These are phyloP conservation scores for Phytopythium delawarense DNA, from an alignment of 352 stramenopile species.

Conservation along the genomic window DNA sequence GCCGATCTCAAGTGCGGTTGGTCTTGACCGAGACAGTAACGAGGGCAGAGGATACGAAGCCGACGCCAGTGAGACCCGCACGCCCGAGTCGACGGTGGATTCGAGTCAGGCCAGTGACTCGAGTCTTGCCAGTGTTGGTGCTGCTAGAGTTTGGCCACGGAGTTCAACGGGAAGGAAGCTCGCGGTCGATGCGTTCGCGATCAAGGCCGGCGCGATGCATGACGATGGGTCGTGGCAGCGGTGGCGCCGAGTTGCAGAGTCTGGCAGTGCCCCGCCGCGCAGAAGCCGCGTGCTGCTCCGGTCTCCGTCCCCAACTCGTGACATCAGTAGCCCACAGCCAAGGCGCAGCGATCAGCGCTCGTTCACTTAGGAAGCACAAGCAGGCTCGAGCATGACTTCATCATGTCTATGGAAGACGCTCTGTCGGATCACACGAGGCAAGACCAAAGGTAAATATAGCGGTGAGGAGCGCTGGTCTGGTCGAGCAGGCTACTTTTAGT, in stretches of 20 bases:
- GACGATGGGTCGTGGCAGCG: constrained; percentile 23
- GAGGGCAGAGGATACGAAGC: neutral
- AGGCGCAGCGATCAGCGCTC: neutral
- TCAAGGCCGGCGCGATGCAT: neutral
- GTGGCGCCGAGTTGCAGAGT: constrained; percentile 20
- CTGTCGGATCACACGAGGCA: neutral
- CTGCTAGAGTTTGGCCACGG: neutral
- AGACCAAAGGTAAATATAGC: constrained; percentile 1
- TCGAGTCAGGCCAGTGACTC: neutral
- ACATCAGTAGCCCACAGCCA: neutral
- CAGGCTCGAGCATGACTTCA: too few species aligned
- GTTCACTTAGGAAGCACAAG: neutral
- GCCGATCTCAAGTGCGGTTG: neutral
- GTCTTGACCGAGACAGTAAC: neutral
- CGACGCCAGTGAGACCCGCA: neutral
- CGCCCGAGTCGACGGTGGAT: neutral
- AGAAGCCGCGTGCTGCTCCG: constrained; percentile 2
- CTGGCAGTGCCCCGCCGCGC: neutral
- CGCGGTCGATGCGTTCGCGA: neutral
- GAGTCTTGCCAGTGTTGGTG: too few species aligned
- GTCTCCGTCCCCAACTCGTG: neutral
- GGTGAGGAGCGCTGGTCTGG: neutral
- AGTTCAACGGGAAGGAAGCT: neutral
- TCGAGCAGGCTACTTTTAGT: neutral
- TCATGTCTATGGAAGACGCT: too few species aligned